Base-by-base conservation (phyloP, 2,329 filamentous ascomycete genomes). In the Xylariaceae sp. region DNA sequence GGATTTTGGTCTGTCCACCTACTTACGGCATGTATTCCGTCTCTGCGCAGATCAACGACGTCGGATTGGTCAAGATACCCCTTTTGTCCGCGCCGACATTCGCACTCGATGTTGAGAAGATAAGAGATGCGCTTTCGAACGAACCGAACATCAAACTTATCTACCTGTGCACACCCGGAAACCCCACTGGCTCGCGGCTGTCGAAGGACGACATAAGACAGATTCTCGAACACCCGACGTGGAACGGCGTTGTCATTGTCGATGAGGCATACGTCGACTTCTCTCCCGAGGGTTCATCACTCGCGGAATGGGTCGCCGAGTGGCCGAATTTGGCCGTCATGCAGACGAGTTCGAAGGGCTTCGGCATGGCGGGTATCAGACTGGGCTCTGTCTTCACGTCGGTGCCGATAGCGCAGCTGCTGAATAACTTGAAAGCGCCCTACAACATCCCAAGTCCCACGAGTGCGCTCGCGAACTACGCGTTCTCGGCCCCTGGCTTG, bases 11-110 rank as follows among this genome's bases (percentile, higher is more conserved):
- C 39, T 97, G 92, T 65, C 94, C 94, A 15, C 94, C 94, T 1
- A 99, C 94, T 1, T 99, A 99, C 68, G 94, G 94, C 72, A 99
- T 99, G 94, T 99, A 99, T 75, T 77, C 83, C 42, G 94, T 99
- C 15, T 95, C 89, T 6, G 94, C 94, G 1, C 87, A 95, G 66
- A 86, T 96, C 59, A 99, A 99, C 73, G 94, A 97, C 65, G 78
- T 99, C 17, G 79, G 79, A 41, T 82, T 97, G 22, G 86, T 95
- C 59, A 89, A 87, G 66, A 84, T 97, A n/a, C 90, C 91, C 0
- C 76, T 97, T 18, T 78, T 88, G 42, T 77, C 80, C 1, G 80
- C 83, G 1, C 85, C 89, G 1, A 75, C 70, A 5, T 99, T 97
- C 69, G 77, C 76, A 40, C 77, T 96, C 58, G 84, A 94, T 68